A percentile compares a stretch with the other conserved stretches of the same genome.
Evolutionary conservation across 805 yeast genomes (phyloP).

Genomic region (Yamadazyma akitaensis): DNA sequence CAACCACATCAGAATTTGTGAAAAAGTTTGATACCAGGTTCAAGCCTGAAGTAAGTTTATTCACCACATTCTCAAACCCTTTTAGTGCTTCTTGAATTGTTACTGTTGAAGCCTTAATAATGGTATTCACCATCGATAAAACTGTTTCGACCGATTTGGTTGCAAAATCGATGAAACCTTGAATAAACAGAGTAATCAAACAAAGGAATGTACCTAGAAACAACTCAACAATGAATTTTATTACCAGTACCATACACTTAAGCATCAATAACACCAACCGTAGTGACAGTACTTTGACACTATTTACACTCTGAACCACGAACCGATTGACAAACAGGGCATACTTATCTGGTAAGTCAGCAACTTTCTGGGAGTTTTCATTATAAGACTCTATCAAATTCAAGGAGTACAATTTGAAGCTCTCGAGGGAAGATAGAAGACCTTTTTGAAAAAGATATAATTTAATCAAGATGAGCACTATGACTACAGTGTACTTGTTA

Average conservation of each 20-base stretch:
- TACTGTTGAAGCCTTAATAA: conserved; percentile 41
- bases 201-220: conserved; percentile 87
- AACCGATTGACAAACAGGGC: conserved; percentile 7
- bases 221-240: conserved; percentile 65
- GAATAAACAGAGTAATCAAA: conserved; percentile 67
- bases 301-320: conserved; percentile 4
- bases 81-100: conserved; percentile 10
- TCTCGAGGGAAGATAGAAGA: conserved; percentile 13
- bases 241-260: conserved; percentile 41
- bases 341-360: conserved; percentile 8
- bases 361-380: background rate
- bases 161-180: conserved; percentile 70
- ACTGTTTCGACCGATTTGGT: conserved; percentile 69
- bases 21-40: conserved; percentile 42
- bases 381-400: conserved; percentile 6
- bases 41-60: conserved; percentile 7
- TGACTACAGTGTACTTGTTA: conserved; percentile 58
- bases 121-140: conserved; percentile 52
- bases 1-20: conserved; percentile 27
- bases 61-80: conserved; percentile 5
- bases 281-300: conserved; percentile 7
- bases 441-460: conserved; percentile 53
- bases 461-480: conserved; percentile 58
- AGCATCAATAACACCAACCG: conserved; percentile 6
- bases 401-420: background rate